These are phyloP conservation scores for Daldinia decipiens DNA, from an alignment of 495 filamentous ascomycete species.

Conservation along the genomic window DNA sequence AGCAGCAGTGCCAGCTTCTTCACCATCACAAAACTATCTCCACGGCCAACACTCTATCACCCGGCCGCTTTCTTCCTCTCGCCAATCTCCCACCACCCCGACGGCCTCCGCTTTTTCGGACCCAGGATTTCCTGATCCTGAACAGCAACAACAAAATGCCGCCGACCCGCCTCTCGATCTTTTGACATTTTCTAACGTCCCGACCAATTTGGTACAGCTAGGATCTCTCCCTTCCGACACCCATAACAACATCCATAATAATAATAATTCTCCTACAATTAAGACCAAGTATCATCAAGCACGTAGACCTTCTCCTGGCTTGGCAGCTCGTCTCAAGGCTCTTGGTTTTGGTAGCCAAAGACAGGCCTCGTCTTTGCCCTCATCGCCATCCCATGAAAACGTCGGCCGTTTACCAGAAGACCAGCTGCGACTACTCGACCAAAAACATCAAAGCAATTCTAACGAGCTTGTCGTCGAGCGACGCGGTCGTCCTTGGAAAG, in stretches of 20 bases:
- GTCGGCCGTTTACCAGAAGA: conserved; percentile 80
- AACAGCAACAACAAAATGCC: conserved; percentile 42
- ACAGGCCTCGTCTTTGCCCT: conserved; percentile 54
- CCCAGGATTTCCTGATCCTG: conserved; percentile 38
- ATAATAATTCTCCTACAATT: conserved; percentile 25
- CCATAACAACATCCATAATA: conserved; percentile 33
- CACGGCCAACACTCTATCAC: conserved; percentile 27
- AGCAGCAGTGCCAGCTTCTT: conserved; percentile 15
- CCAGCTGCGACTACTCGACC: conserved; percentile 74
- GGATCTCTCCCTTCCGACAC: conserved; percentile 40
- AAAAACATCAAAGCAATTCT: conserved; percentile 67
- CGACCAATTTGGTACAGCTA: conserved; percentile 53
- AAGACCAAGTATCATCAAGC: conserved; percentile 47
- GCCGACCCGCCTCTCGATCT: conserved; percentile 44
- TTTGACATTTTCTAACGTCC: conserved; percentile 56
- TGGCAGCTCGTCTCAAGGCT: conserved; percentile 80
- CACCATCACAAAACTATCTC: conserved; percentile 20
- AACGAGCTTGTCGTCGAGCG: conserved; percentile 62
- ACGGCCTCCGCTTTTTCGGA: conserved; percentile 45
- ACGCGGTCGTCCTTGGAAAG: conserved; percentile 73
- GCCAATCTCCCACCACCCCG: conserved; percentile 34
- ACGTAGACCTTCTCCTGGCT: conserved; percentile 74
- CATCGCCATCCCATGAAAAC: conserved; percentile 53
- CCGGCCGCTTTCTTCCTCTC: conserved; percentile 31
- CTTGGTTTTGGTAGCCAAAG: conserved; percentile 66